Evolutionary conservation across 495 filamentous ascomycete species (phyloP).

Genomic region (Xylaria palmicola): DNA sequence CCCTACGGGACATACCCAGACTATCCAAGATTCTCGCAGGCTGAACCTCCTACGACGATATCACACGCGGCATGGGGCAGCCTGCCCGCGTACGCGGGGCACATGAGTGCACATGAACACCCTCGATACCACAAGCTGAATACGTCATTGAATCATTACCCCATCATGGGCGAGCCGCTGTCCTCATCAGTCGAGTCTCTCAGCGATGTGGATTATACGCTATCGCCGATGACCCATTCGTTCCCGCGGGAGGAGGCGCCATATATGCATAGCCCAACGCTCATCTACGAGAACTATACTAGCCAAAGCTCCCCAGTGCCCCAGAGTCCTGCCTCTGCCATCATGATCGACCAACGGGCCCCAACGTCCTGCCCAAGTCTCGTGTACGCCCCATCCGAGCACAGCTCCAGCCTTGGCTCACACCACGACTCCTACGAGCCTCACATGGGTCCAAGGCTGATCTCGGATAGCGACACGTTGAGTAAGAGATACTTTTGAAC

Average conservation of each 20-base stretch:
- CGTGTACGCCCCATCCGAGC: conserved; percentile 48
- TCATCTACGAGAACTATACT: conserved; percentile 52
- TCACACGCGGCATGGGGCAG: conserved; percentile 28
- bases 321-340: conserved; percentile 51
- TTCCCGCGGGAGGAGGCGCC: conserved; percentile 51
- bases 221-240: conserved; percentile 50
- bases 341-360: conserved; percentile 51
- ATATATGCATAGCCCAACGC: conserved; percentile 51
- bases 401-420: conserved; percentile 46
- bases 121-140: conserved; percentile 29
- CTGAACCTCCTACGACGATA: conserved; percentile 31
- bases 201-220: conserved; percentile 54
- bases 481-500: conserved; percentile 37
- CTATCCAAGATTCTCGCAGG: conserved; percentile 34
- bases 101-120: conserved; percentile 25
- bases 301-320: conserved; percentile 46
- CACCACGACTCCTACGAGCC: conserved; percentile 45
- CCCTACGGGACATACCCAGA: conserved; percentile 39
- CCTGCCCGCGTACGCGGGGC: conserved; percentile 26
- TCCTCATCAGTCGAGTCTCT: conserved; percentile 51
- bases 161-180: conserved; percentile 42
- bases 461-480: conserved; percentile 46
- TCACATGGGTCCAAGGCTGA: conserved; percentile 45
- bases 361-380: conserved; percentile 54
- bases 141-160: conserved; percentile 26